Conservation (phyloP, 1,284 basidiomycete species). For the Trametes versicolor region DNA sequence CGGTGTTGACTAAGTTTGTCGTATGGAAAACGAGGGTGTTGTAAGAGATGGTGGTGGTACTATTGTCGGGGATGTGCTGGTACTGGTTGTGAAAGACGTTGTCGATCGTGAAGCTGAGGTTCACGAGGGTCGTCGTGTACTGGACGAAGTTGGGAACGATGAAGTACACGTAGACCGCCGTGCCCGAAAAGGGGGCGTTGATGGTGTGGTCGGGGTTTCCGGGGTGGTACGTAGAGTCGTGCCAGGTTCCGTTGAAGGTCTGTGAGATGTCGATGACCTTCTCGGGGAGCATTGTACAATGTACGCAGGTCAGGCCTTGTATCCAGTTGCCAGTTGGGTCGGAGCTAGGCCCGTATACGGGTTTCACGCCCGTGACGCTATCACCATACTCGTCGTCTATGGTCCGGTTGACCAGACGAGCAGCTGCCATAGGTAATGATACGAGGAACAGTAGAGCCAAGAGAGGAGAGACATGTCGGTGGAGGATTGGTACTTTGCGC, state of each 20-base stretch:
- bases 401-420: neutral
- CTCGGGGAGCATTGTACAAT: constrained; percentile 11
- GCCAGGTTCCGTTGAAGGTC: constrained; percentile 28
- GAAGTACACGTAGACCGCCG: constrained; percentile 20
- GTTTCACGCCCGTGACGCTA: constrained; percentile 12
- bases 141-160: constrained; percentile 16
- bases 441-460: neutral
- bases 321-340: constrained; percentile 10
- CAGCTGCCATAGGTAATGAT: neutral
- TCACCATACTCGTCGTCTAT: constrained; percentile 25
- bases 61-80: constrained; percentile 6
- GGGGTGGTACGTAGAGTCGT: constrained; percentile 23
- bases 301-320: constrained; percentile 14
- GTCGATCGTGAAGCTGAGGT: constrained; percentile 21
- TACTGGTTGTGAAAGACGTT: constrained; percentile 8
- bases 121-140: constrained; percentile 20
- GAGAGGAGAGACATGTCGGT: neutral
- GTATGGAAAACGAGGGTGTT: neutral
- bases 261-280: constrained; percentile 3
- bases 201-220: constrained; percentile 10
- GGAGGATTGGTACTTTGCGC: too few relatives aligned
- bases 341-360: constrained; percentile 8
- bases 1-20: neutral
- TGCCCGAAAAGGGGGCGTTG: constrained; percentile 6
- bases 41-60: neutral